These are phyloP conservation scores for Clonostachys sp. DNA, from an alignment of 2,329 filamentous ascomycete genomes.

Conservation along the genomic window DNA sequence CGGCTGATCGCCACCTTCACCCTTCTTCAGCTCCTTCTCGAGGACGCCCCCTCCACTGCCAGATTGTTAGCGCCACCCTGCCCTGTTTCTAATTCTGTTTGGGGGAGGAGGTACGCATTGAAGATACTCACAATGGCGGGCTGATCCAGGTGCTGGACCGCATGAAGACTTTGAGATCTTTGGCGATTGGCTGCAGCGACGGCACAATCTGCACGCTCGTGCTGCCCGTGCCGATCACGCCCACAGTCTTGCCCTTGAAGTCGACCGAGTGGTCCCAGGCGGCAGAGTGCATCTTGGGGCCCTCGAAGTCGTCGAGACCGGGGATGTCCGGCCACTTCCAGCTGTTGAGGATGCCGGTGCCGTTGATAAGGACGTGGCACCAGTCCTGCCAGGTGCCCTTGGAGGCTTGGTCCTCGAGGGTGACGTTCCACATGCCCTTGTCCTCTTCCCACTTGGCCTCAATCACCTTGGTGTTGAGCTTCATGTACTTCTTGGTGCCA, in stretches of 20 bases:
- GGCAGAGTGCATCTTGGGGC: conserved; percentile 46
- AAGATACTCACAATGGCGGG: conserved; percentile 2
- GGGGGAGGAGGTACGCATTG: background rate
- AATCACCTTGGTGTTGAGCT: conserved; percentile 34
- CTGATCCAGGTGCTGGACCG: conserved; percentile 21
- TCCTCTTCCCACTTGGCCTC: conserved; percentile 36
- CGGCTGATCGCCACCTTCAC: conserved; percentile 18
- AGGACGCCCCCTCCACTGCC: conserved; percentile 13
- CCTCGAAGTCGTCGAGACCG: conserved; percentile 43
- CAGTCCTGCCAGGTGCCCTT: conserved; percentile 22
- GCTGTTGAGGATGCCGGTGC: conserved; percentile 43
- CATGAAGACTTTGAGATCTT: conserved; percentile 19
- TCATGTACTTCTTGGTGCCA: conserved; percentile 33
- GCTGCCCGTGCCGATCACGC: conserved; percentile 48
- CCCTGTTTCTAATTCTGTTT: background rate
- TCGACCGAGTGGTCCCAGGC: conserved; percentile 39
- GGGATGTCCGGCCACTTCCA: conserved; percentile 47
- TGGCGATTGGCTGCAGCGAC: conserved; percentile 26
- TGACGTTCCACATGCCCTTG: conserved; percentile 26
- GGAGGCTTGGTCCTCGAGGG: conserved; percentile 14
- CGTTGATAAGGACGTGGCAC: conserved; percentile 42
- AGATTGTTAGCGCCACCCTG: background rate
- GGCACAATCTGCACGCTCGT: conserved; percentile 47
- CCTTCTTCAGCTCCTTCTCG: conserved; percentile 15
- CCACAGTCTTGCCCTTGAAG: conserved; percentile 36